Base-by-base conservation (phyloP, 1,284 basidiomycete species). In the Pseudozyma sp. region DNA sequence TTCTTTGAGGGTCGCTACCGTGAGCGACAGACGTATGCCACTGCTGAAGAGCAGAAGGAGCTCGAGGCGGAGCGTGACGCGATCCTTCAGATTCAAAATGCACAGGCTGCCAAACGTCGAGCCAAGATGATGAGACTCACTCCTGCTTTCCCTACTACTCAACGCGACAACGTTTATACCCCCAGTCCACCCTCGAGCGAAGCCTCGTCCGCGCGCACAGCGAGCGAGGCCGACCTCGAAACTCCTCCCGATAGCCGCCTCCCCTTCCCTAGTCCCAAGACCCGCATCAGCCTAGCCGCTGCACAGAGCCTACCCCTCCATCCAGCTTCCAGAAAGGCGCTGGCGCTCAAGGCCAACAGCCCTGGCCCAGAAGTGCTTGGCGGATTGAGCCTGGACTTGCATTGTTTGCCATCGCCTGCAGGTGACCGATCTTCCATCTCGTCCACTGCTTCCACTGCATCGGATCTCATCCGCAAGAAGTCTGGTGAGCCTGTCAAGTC, bases 401-500 rank as follows among this genome's bases (percentile, higher is more conserved):
- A 65, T 12, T 78, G 74, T 58, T 53, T 83, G 52, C 76, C 79
- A 19, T 67, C 71, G 14, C 80, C 81, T 16, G 65, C 66, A 11
- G 70, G 61, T 19, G 66, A 74, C 18, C 65, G 66, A 11, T 52
- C 61, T 0, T 68, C 70, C 12, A 74, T 74, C 48, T 77, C 76
- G 0, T 60, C 72, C 34, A 54, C 58, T 21, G 55, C 66, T 21
- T 74, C 70, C 13, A 65, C 78, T 21, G 67, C 59, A 40, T 65
- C 66, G 13, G 76, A 81, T 2, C 83, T 92, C 61, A 86, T 93
- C 39, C 90, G 94, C 63, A 97, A 96, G 86, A 97, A 97, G 86
- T 94, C 93, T 25, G 94, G 95, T 38, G 92, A 97, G 86, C 90
- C 93, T 1, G 90, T 98, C 83, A 95, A 95, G 85, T 91, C 94